Conservation (phyloP, 2,329 filamentous ascomycete species). For the Epichloe aotearoae region DNA sequence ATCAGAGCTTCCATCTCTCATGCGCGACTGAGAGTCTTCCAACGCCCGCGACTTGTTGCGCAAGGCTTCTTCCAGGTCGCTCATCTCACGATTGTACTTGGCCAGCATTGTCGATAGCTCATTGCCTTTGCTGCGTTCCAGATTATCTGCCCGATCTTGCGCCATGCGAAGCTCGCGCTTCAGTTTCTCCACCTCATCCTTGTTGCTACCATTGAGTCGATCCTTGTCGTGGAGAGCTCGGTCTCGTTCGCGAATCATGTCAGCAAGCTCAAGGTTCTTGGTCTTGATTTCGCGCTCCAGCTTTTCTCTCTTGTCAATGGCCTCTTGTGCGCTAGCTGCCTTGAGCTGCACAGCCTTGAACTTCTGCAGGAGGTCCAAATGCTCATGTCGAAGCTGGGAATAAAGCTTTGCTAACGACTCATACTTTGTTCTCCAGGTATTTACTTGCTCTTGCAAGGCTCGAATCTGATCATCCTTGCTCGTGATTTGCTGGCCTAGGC, state of each 20-base stretch:
- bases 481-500: conserved; percentile 68
- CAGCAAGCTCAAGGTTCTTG: conserved; percentile 95
- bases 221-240: conserved; percentile 89
- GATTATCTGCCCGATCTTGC: conserved; percentile 78
- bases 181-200: conserved; percentile 88
- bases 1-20: conserved; percentile 71
- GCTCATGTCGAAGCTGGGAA: conserved; percentile 87
- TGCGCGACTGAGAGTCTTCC: conserved; percentile 67
- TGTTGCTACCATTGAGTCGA: conserved; percentile 69
- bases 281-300: conserved; percentile 96
- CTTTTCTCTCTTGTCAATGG: conserved; percentile 88
- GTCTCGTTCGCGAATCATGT: conserved; percentile 96
- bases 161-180: conserved; percentile 89
- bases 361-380: conserved; percentile 86
- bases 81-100: conserved; percentile 95
- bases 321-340: conserved; percentile 91
- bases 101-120: conserved; percentile 89
- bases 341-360: conserved; percentile 95
- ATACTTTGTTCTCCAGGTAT: conserved; percentile 95
- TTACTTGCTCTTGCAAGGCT: conserved; percentile 89
- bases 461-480: conserved; percentile 93
- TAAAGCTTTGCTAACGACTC: conserved; percentile 94
- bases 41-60: conserved; percentile 76
- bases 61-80: conserved; percentile 86
- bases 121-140: conserved; percentile 85